Evolutionary conservation across 2,329 filamentous ascomycete genomes (phyloP).

Genomic region (Geosmithia flava): DNA sequence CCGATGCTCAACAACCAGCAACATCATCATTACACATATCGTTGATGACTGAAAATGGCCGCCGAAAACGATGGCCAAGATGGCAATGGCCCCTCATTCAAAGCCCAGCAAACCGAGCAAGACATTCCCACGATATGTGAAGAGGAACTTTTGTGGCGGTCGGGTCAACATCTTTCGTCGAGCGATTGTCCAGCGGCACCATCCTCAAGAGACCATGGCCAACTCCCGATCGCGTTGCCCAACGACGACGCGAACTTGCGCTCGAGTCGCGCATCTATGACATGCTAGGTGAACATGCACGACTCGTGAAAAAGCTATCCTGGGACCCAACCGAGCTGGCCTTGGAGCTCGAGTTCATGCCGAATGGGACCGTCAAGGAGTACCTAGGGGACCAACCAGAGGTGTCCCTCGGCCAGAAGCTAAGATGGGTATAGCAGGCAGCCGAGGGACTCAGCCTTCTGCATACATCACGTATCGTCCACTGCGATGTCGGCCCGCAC

Average conservation of each 20-base stretch:
- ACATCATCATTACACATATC: too few species aligned
- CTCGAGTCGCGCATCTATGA: not conserved
- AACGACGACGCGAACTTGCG: not conserved
- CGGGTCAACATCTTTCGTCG: not conserved
- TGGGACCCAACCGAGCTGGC: not conserved
- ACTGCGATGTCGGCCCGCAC: not conserved
- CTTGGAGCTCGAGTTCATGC: not conserved
- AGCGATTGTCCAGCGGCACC: not conserved
- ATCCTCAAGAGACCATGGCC: not conserved
- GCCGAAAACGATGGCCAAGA: too few species aligned
- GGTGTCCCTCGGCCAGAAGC: not conserved
- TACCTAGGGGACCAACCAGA: not conserved
- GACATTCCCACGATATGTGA: too few species aligned
- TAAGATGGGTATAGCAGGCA: not conserved
- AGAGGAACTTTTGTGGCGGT: not conserved
- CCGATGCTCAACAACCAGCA: too few species aligned
- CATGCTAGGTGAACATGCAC: not conserved
- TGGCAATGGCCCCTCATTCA: too few species aligned
- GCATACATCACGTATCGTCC: not conserved
- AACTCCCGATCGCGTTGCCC: not conserved
- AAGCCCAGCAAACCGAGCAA: too few species aligned
- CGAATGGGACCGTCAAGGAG: not conserved
- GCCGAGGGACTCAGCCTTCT: not conserved
- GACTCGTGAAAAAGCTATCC: not conserved
- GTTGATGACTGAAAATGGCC: too few species aligned